Percentiles rank a stretch among this genome's conserved stretches.
Conservation (phyloP, 768 basidiomycete species). For the Trametopsis cervina region DNA sequence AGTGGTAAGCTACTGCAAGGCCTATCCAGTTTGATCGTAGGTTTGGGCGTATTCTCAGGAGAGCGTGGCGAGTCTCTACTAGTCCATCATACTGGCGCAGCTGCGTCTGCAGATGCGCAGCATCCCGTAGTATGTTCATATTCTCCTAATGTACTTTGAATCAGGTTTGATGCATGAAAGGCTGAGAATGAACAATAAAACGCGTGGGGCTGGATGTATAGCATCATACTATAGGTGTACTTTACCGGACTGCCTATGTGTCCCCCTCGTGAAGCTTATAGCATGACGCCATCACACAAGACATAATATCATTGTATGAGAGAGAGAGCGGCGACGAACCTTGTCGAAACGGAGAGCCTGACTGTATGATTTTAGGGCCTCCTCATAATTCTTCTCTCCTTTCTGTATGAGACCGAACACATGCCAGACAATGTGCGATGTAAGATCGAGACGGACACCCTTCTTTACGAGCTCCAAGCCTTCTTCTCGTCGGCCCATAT, state of each 20-base stretch:
- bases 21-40: slow-evolving; percentile 87
- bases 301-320: no score
- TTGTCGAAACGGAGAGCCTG: slow-evolving; percentile 87
- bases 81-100: slow-evolving; percentile 72
- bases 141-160: no score
- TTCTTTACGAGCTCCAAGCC: slow-evolving; percentile 81
- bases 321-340: slow-evolving; percentile 39
- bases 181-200: neutral
- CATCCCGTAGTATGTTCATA: slow-evolving; percentile 86
- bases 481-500: slow-evolving; percentile 73
- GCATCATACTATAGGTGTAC: no score
- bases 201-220: neutral
- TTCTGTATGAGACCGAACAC: slow-evolving; percentile 94
- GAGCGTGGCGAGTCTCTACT: slow-evolving; percentile 74
- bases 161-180: neutral
- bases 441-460: slow-evolving; percentile 73
- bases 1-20: slow-evolving; percentile 81
- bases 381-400: slow-evolving; percentile 90
- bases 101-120: slow-evolving; percentile 84
- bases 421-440: slow-evolving; percentile 96
- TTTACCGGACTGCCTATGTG: no score
- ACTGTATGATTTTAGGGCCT: slow-evolving; percentile 87
- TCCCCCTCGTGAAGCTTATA: no score
- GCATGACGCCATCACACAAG: no score
- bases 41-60: slow-evolving; percentile 75